Conservation (phyloP, 2,329 filamentous ascomycete species). For the Helotiales sp. region DNA sequence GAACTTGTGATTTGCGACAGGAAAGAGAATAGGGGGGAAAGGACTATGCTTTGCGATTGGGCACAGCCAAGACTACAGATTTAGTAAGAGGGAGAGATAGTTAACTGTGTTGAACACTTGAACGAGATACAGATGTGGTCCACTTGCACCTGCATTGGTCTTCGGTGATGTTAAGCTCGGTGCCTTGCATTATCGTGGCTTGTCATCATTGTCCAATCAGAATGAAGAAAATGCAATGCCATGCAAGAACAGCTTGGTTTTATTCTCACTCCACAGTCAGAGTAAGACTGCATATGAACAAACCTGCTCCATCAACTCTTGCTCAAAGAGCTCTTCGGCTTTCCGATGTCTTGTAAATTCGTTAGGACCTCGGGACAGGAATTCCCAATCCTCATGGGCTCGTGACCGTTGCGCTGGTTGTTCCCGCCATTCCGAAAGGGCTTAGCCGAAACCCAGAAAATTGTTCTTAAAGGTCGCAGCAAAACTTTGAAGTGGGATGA, state of each 20-base stretch:
- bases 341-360: too few species aligned
- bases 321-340: too few species aligned
- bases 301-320: too few species aligned
- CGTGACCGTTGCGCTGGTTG: constrained; percentile 1
- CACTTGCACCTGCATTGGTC: too few species aligned
- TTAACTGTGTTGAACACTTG: too few species aligned
- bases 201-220: constrained; percentile 10
- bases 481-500: constrained; percentile 6
- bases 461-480: constrained; percentile 6
- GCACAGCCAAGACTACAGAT: too few species aligned
- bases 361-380: too few species aligned
- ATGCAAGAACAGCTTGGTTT: not conserved
- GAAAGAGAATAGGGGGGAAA: not conserved
- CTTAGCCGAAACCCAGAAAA: constrained; percentile 15
- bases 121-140: too few species aligned
- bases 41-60: not conserved
- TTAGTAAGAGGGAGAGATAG: too few species aligned
- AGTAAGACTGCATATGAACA: too few species aligned
- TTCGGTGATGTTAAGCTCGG: too few species aligned
- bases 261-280: not conserved
- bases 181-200: too few species aligned
- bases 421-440: not conserved
- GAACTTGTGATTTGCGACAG: constrained; percentile 1
- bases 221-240: not conserved
- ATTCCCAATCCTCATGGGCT: not conserved